Evolutionary conservation across 2,329 filamentous ascomycete species (phyloP).

Genomic region (Aspergillus awamori): DNA sequence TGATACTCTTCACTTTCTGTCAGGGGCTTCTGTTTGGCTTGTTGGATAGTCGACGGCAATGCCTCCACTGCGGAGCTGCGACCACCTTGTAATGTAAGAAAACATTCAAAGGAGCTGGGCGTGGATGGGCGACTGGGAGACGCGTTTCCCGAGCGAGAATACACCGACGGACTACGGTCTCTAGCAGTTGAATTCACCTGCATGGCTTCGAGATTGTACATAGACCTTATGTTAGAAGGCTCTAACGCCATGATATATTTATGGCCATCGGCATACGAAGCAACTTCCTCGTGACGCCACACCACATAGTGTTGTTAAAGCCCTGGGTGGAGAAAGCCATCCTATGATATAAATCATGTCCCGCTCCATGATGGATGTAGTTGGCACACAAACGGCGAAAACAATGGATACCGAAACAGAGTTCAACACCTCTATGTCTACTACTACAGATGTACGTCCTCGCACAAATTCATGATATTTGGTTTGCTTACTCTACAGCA

Average conservation of each 20-base stretch:
- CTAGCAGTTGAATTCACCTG: not conserved
- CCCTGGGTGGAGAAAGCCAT: not conserved
- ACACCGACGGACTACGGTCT: not conserved
- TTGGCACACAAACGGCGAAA: not conserved
- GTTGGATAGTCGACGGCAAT: not conserved
- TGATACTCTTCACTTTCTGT: constrained; percentile 3
- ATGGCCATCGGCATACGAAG: not conserved
- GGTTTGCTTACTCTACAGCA: not conserved
- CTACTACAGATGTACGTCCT: not conserved
- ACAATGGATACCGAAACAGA: not conserved
- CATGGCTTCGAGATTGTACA: not conserved
- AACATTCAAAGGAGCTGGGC: not conserved
- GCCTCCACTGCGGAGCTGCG: not conserved
- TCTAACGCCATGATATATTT: not conserved
- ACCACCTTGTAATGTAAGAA: not conserved
- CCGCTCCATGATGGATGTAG: not conserved
- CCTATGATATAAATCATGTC: not conserved
- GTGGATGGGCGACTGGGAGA: not conserved
- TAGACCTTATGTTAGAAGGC: not conserved
- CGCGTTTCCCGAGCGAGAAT: not conserved
- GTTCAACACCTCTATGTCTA: not conserved
- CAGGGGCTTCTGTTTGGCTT: not conserved
- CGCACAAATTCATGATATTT: not conserved
- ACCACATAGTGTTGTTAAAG: not conserved
- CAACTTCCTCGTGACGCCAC: not conserved